Evolutionary conservation across 2,329 filamentous ascomycete species (phyloP).

Genomic region (Cladobotryum protrusum): DNA sequence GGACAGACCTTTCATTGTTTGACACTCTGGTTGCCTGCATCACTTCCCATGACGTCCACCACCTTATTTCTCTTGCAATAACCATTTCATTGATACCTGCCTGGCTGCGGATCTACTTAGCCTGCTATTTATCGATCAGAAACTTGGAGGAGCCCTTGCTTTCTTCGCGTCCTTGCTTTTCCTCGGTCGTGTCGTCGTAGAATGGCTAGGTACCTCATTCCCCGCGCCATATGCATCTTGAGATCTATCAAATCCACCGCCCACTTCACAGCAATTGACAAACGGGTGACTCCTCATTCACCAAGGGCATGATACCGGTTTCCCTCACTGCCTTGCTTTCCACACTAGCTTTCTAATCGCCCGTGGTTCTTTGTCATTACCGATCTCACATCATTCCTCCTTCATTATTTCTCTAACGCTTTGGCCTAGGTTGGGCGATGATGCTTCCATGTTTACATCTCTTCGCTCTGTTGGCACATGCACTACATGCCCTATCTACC

Average conservation of each 20-base stretch:
- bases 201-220: conserved; percentile 6
- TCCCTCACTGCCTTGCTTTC: not conserved
- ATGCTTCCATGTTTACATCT: not conserved
- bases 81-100: not conserved
- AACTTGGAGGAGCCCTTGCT: not conserved
- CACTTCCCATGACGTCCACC: not conserved
- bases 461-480: not conserved
- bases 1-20: not conserved
- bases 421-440: not conserved
- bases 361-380: not conserved
- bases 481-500: not conserved
- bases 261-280: not conserved
- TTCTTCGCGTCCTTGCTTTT: conserved; percentile 3
- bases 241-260: not conserved
- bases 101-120: not conserved
- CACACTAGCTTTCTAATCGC: not conserved
- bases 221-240: not conserved
- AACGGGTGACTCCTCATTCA: not conserved
- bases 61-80: not conserved
- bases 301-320: not conserved
- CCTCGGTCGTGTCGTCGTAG: conserved; percentile 1
- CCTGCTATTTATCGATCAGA: not conserved
- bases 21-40: not conserved
- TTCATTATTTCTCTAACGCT: conserved; percentile 12
- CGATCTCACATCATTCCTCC: conserved; percentile 14